A percentile compares a stretch with the other conserved stretches of the same genome.
phyloP scores from a whole-genome alignment of 2,329 filamentous ascomycete species.

The Xylaria sp. region DNA sequence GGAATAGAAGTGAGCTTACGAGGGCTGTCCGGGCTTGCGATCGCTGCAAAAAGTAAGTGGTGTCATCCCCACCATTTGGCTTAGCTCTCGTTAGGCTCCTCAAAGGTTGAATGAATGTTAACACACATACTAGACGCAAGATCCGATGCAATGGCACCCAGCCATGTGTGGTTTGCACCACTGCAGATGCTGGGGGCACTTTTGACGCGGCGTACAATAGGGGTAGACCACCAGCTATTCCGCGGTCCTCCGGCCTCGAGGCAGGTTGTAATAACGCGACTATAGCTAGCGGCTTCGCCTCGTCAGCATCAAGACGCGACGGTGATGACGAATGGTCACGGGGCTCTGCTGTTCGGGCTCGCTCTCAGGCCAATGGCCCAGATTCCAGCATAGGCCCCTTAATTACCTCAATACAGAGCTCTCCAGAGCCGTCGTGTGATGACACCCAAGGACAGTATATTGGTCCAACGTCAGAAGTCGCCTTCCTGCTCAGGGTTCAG shows the following conservation, averaged over 20 bases:
- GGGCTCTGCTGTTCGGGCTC: neutral
- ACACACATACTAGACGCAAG: constrained; percentile 8
- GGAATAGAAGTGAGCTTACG: constrained; percentile 11
- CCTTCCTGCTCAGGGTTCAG: constrained; percentile 62
- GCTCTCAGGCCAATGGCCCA: constrained; percentile 1
- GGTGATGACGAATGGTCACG: neutral
- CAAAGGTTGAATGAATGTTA: neutral
- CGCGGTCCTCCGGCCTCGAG: constrained; percentile 5
- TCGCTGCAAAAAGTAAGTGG: constrained; percentile 21
- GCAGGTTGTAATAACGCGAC: neutral
- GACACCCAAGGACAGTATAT: constrained; percentile 61
- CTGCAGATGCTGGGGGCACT: constrained; percentile 5
- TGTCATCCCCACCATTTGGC: neutral
- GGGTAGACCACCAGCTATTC: constrained; percentile 11
- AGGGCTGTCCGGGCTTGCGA: constrained; percentile 14
- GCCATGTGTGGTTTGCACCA: constrained; percentile 13
- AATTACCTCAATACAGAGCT: constrained; percentile 50
- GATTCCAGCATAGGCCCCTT: constrained; percentile 2
- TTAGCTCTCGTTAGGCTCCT: neutral
- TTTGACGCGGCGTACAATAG: constrained; percentile 12
- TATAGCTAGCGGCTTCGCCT: neutral
- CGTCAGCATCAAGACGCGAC: neutral
- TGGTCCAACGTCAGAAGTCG: constrained; percentile 59
- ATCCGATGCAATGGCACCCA: constrained; percentile 18
- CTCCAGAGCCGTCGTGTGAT: constrained; percentile 58